Evolutionary conservation across 345 rosid genomes (phyloP), one percentile per base, ranked within the genome.

Genomic region (Laguncularia racemosa): DNA sequence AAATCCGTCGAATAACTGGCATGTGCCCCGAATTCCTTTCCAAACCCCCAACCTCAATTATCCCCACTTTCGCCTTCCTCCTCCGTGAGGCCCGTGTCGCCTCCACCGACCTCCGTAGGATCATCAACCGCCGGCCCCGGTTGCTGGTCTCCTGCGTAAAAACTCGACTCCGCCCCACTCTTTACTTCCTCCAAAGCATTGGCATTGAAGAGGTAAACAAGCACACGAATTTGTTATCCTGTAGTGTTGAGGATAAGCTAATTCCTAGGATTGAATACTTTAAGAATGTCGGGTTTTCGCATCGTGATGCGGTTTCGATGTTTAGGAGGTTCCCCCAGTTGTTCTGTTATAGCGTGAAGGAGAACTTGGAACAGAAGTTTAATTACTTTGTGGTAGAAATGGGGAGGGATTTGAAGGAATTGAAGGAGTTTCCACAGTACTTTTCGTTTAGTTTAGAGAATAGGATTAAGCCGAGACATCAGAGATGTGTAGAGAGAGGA

Each of bases 401-500:
- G 96, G 88, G 84, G 53, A 82, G 95, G 73, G 89, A 82, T 57
- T 81, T 81, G 78, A 91, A 80, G 64, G 98, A 88, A 46, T 28
- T 91, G 58, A 76, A 58, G 48, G 86, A 84, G 69, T 91, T 91
- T 57, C 95, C 96, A 0, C 96, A 86, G 65, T 91, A 86, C 64
- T 91, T 84, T 57, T 88, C 96, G 0, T 88, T 82, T 68, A 85
- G 98, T 57, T 81, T 91, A 57, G 92, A 82, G 72, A 86, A 86
- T 59, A 83, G 96, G 75, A 86, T 88, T 13, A 84, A 82, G 71
- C 95, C 87, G 33, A 75, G 98, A 53, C 96, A 88, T 56, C 81
- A 75, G 55, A 69, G 68, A 58, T 88, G 98, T 73, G 79, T 71
- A 7, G 98, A 67, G 67, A 81, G 76, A 63, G 86, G 90, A 16